Evolutionary conservation across 495 filamentous ascomycete species (phyloP).

Genomic region (Lasiosphaeriaceae sp.): DNA sequence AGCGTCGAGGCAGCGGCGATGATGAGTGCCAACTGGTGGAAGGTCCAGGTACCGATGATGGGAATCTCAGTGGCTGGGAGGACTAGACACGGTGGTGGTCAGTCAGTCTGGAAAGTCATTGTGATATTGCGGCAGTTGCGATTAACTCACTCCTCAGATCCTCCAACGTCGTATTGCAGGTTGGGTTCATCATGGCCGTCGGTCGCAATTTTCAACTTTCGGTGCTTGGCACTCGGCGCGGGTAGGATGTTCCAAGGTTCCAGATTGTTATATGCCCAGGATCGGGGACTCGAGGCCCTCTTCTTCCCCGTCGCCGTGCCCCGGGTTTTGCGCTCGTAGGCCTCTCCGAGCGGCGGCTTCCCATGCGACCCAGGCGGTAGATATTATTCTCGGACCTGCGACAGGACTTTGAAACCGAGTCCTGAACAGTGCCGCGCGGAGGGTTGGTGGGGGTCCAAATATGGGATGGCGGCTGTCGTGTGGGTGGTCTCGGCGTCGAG

Average conservation of each 20-base stretch:
- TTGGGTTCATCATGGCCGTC: conserved; percentile 32
- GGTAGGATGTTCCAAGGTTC: no score
- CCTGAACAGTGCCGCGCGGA: no score
- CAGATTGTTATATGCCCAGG: not conserved
- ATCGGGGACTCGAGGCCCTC: not conserved
- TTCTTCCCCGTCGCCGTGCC: not conserved
- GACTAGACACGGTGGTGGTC: conserved; percentile 1
- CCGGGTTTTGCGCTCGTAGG: not conserved
- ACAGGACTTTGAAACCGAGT: no score
- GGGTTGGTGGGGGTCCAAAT: no score
- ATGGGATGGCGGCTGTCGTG: no score
- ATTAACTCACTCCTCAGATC: conserved; percentile 52
- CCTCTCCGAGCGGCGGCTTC: not conserved
- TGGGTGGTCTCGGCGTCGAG: no score
- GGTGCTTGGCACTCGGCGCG: no score
- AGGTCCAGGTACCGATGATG: conserved; percentile 47
- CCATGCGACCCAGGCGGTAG: not conserved
- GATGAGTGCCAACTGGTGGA: conserved; percentile 52
- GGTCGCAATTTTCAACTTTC: not conserved
- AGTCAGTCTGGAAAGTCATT: not conserved
- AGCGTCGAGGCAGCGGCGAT: conserved; percentile 52
- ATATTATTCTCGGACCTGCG: no score
- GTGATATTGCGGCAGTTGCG: not conserved
- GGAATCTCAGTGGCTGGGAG: conserved; percentile 33
- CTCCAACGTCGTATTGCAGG: conserved; percentile 54